These are phyloP conservation scores for Plasmodium cynomolgi DNA, from an alignment of 169 alveolate species.

Conservation along the genomic window DNA sequence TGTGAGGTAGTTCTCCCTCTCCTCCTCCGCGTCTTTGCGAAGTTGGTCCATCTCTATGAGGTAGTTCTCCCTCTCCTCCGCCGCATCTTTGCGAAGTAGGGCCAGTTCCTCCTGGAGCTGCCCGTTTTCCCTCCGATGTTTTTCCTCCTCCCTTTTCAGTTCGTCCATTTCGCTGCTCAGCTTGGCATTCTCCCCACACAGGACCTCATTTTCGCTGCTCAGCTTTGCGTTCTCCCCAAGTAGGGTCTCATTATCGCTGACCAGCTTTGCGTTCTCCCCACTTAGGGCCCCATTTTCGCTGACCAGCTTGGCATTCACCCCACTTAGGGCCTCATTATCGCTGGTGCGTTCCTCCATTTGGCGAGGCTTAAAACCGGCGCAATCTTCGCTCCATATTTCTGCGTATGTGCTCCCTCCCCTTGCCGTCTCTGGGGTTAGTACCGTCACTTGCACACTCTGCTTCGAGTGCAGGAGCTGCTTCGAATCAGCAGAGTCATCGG, in stretches of 20 bases:
- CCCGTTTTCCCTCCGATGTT: not conserved
- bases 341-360: not conserved
- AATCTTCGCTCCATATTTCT: not conserved
- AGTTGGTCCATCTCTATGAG: too few species aligned
- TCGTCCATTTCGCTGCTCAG: not conserved
- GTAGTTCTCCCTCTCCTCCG: not conserved
- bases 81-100: not conserved
- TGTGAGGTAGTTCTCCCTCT: too few species aligned
- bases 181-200: not conserved
- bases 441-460: not conserved
- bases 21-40: not conserved
- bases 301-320: not conserved
- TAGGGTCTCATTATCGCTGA: not conserved
- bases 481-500: not conserved
- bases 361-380: not conserved
- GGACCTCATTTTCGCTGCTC: not conserved
- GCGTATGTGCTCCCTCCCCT: not conserved
- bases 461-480: not conserved
- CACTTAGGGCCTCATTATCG: not conserved
- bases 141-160: not conserved
- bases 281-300: not conserved
- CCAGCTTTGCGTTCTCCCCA: not conserved
- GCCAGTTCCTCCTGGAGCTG: not conserved
- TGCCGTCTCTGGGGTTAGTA: not conserved
- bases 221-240: not conserved